phyloP scores from a whole-genome alignment of 139 green algal genomes.

The Desmodesmus armatus region DNA sequence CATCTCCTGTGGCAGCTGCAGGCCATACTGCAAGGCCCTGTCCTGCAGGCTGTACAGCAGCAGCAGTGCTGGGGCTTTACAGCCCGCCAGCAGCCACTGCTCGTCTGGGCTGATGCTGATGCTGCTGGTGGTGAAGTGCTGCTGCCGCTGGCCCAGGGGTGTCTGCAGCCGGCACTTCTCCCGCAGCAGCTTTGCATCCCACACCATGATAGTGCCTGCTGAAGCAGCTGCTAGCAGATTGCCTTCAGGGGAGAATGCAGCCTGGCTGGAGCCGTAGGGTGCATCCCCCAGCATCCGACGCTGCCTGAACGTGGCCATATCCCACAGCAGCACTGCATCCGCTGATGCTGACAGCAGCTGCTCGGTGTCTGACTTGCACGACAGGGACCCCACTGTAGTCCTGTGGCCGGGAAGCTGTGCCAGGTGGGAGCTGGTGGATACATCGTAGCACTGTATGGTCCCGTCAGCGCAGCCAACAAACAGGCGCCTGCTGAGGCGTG shows the following conservation, averaged over 20 bases:
- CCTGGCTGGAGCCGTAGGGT: slow-evolving; percentile 23
- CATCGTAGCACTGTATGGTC: slow-evolving; percentile 25
- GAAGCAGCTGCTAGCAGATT: slow-evolving; percentile 7
- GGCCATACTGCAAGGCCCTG: not conserved
- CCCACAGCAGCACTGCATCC: slow-evolving; percentile 34
- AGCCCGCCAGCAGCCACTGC: slow-evolving; percentile 33
- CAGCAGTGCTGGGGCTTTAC: slow-evolving; percentile 23
- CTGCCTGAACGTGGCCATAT: slow-evolving; percentile 26
- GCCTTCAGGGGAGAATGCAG: slow-evolving; percentile 29
- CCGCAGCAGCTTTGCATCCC: not conserved
- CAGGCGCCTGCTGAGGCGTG: slow-evolving; percentile 25
- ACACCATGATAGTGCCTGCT: not conserved
- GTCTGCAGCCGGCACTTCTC: slow-evolving; percentile 7
- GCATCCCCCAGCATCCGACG: slow-evolving; percentile 18
- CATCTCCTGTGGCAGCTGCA: slow-evolving; percentile 26
- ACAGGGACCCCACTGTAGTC: not conserved
- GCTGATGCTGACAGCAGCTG: slow-evolving; percentile 36
- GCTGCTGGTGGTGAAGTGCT: slow-evolving; percentile 18
- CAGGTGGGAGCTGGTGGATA: slow-evolving; percentile 8
- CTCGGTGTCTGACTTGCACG: slow-evolving; percentile 21
- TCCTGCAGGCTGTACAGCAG: slow-evolving; percentile 34
- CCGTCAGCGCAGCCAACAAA: slow-evolving; percentile 25
- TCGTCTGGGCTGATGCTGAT: slow-evolving; percentile 35
- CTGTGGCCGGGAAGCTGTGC: slow-evolving; percentile 29
- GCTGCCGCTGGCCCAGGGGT: not conserved